Evolutionary conservation across 805 yeast genomes (phyloP), one percentile per base, ranked within the genome.

Genomic region (Candida wancherniae): DNA sequence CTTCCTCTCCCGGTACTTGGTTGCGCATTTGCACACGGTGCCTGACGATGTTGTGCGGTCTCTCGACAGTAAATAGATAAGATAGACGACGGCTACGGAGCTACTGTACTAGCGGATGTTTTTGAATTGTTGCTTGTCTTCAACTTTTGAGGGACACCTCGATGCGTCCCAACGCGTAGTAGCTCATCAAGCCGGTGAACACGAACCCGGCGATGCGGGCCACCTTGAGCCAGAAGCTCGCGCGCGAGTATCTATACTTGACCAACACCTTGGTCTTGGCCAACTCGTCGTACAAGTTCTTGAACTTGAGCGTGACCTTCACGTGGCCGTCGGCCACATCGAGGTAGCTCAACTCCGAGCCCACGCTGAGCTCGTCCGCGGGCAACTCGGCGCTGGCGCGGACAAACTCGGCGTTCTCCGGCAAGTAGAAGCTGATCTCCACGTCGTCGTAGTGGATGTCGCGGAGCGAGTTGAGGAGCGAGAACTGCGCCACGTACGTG

Each of bases 251-350:
- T 43, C 60, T 67, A 59, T 88, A 90, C 40, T 70, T 67, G 34
- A 88, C 67, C 29, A 71, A 58, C 4, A 87, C 57, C 25, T 75
- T 75, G 11, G 75, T 61, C 23, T 61, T 61, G 37, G 71, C 64
- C 51, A 84, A 67, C 36, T 77, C 86, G 53, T 83, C 94, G 33
- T 83, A 71, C 39, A 88, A 48, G 55, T 84, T 80, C 11, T 55
- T 52, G 54, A 67, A 83, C 15, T 57, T 57, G 27, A 87, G 56
- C 10, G 79, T 71, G 9, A 84, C 71, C 41, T 83, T 80, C 11
- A 84, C 77, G 48, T 90, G 94, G 15, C 97, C 97, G 15, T 67
- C 59, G 15, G 75, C 61, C 43, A 80, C 67, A 55, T 90, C 98
- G 43, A 90, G 74, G 56, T 72, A 83, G 3, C 84, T 78, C 31